Evolutionary conservation across 257 asterid genomes (phyloP), one percentile per base, ranked within the genome.

Genomic region (Solanum lycopersicoides): DNA sequence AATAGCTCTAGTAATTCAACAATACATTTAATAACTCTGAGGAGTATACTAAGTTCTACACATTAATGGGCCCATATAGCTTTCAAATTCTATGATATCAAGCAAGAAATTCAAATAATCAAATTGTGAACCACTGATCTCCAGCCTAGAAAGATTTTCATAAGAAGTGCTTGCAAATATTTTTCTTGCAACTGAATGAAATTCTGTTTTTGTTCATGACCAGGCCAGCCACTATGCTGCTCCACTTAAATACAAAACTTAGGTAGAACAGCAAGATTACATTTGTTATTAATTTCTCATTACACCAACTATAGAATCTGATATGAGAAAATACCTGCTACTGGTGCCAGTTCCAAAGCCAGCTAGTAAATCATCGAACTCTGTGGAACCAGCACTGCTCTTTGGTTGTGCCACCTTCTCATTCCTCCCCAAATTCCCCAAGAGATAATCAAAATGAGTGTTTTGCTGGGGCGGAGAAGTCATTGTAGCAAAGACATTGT

Each of bases 301-400:
- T 15, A 30, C 42, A 47, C 42, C 41, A 45, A 80, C 37, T 45
- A 47, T 47, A 30, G 28, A 71, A 44, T 42, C 35, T 4, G 41
- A 28, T 18, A 45, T 41, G 25, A 7, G 1, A 83, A 60, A 68
- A 65, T 92, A 97, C 99, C 99, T 95, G 94, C 86, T 92, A 83
- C 89, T 91, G 88, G 88, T 88, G 87, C 89, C 92, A 88, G 91
- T 90, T 74, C 94, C 98, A 87, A 97, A 92, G 87, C 98, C 96
- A 50, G 94, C 91, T 53, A 96, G 88, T 90, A 96, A 88, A 91
- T 96, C 99, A 87, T 73, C 84, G 8, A 86, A 86, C 39, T 63
- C 83, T 34, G 20, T 72, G 21, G 73, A 84, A 84, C 53, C 28
- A 23, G 10, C 47, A 21, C 84, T 47, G 20, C 71, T 86, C 83